Base-by-base conservation (phyloP, 2,329 filamentous ascomycete species). In the Cladosporium sphaerospermum region DNA sequence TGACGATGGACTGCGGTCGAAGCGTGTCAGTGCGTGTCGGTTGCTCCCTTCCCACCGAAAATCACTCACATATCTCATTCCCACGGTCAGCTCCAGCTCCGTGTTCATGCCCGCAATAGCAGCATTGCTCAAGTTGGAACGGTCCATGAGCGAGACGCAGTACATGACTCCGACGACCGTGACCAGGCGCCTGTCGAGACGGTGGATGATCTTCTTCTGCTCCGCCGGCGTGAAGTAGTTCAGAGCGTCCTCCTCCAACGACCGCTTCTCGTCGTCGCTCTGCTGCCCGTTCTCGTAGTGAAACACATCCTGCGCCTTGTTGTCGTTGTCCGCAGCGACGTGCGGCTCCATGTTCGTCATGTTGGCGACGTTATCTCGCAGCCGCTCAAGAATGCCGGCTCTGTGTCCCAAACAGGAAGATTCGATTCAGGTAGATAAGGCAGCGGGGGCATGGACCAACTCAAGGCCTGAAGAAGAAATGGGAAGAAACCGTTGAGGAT, bases 111-210 rank as follows among this genome's bases (percentile, higher is more conserved):
- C 88, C 16, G 88, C 87, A 65, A 92, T 85, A 43, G 81, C 81
- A 39, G 86, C 87, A 18, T 81, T 75, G n/a, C 81, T 81, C 65
- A 91, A 71, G 68, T 92, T 92, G 2, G 85, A 89, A 32, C 88
- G 77, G 64, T 93, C 88, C 82, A 92, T 88, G 55, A 92, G 72
- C 58, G 80, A 85, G 61, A 88, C 76, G 65, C 85, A 88, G 69
- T 91, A 91, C 71, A 89, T 78, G 58, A 62, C 59, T 10, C 73
- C 73, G 3, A 74, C 67, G 0, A 69, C 74, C 6, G 69, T 60
- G 28, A 75, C 72, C 14, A 75, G 63, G 36, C 73, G 67, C 14
- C 69, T 73, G 67, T 93, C 88, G 58, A 92, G 74, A 9, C 81
- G 80, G 54, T 77, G 76, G 37, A 89, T 80, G 62, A 92, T 89